Evolutionary conservation across 2,329 filamentous ascomycete species (phyloP).

Genomic region (Drechslerella dactyloides): DNA sequence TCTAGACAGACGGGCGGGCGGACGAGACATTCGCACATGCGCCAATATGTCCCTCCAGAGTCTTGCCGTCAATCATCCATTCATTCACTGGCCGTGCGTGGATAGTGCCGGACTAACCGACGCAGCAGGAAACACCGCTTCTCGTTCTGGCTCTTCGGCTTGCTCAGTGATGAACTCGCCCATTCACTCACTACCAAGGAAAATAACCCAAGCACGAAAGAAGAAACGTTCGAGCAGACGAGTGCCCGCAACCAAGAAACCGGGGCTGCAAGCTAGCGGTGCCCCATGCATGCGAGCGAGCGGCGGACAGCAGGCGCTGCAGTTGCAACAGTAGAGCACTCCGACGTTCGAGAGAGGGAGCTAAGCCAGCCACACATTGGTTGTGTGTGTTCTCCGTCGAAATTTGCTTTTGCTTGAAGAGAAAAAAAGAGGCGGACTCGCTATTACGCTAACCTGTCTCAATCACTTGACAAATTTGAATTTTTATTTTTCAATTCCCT

Average conservation of each 20-base stretch:
- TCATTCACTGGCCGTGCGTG: slow-evolving; percentile 31
- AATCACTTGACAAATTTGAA: slow-evolving; percentile 48
- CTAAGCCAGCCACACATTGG: slow-evolving; percentile 45
- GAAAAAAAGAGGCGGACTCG: slow-evolving; percentile 29
- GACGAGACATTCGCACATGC: too few relatives aligned
- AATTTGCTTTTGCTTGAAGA: slow-evolving; percentile 32
- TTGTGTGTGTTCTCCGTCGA: slow-evolving; percentile 9
- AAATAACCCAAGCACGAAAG: slow-evolving; percentile 3
- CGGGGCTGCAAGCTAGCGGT: slow-evolving; percentile 37
- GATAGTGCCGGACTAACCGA: slow-evolving; percentile 45
- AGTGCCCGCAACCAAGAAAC: slow-evolving; percentile 49
- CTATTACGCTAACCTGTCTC: slow-evolving; percentile 13
- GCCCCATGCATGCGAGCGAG: slow-evolving; percentile 25
- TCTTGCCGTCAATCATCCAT: slow-evolving; percentile 35
- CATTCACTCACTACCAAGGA: neutral
- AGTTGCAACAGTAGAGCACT: slow-evolving; percentile 31
- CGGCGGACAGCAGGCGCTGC: slow-evolving; percentile 28
- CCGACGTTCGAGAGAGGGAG: slow-evolving; percentile 46
- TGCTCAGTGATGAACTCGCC: slow-evolving; percentile 41
- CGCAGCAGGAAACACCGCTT: slow-evolving; percentile 28
- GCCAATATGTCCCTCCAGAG: slow-evolving; percentile 14
- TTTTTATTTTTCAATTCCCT: neutral
- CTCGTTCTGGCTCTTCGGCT: too few relatives aligned
- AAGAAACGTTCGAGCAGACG: slow-evolving; percentile 25
- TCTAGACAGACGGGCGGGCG: neutral